phyloP scores from a whole-genome alignment of 2,329 filamentous ascomycete genomes.

The Ceratocystis colombiana region DNA sequence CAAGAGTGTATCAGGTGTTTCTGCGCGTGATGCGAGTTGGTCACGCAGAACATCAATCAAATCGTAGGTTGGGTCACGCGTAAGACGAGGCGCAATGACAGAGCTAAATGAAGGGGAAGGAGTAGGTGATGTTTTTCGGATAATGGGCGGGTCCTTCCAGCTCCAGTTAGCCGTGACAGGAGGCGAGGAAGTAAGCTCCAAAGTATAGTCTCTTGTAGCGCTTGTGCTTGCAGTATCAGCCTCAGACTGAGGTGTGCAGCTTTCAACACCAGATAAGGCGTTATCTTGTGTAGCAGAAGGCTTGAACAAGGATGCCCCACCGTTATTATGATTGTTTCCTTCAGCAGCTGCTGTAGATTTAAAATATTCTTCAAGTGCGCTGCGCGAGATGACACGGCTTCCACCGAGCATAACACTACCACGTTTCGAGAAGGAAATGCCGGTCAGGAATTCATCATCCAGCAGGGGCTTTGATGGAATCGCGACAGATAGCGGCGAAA shows the following conservation, averaged over 20 bases:
- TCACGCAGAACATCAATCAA: conserved; percentile 18
- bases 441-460: conserved; percentile 48
- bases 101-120: conserved; percentile 23
- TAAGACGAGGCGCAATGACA: conserved; percentile 10
- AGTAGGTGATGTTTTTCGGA: conserved; percentile 23
- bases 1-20: conserved; percentile 1
- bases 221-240: neutral
- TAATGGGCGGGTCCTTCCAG: conserved; percentile 18
- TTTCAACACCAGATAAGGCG: neutral
- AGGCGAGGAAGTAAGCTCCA: neutral
- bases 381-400: conserved; percentile 22
- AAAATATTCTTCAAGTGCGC: conserved; percentile 21
- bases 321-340: neutral
- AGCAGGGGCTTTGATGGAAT: conserved; percentile 49
- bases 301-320: neutral
- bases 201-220: neutral
- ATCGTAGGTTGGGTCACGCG: conserved; percentile 22
- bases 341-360: conserved; percentile 5
- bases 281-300: conserved; percentile 1
- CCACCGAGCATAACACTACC: conserved; percentile 45
- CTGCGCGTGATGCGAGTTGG: conserved; percentile 7
- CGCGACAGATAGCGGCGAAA: conserved; percentile 44
- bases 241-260: neutral
- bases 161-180: neutral
- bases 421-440: conserved; percentile 51